Evolutionary conservation across 1,139 yeast species (phyloP).

Genomic region (Nematodospora anomalae): DNA sequence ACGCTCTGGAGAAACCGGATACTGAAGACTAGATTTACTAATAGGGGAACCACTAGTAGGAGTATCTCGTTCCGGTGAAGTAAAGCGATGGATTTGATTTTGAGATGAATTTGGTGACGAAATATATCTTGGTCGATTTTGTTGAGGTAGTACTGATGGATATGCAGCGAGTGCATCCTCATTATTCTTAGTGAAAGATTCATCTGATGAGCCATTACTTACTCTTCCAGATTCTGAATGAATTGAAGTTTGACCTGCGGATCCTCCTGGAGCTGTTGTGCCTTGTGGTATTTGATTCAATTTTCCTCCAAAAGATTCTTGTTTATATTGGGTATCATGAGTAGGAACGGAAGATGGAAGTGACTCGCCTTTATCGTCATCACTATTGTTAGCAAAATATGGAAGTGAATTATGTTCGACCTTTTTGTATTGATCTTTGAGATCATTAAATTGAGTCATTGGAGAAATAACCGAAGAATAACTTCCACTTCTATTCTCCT

Average conservation of each 20-base stretch:
- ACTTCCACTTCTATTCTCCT: constrained; percentile 34
- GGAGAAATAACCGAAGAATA: constrained; percentile 48
- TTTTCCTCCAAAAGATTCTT: constrained; percentile 13
- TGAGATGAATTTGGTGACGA: constrained; percentile 38
- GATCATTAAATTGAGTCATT: constrained; percentile 55
- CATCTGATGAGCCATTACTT: constrained; percentile 13
- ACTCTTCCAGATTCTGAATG: constrained; percentile 31
- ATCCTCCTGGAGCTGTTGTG: constrained; percentile 21
- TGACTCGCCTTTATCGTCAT: constrained; percentile 18
- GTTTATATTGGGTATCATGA: constrained; percentile 15
- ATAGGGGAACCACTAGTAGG: constrained; percentile 10
- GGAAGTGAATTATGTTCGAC: constrained; percentile 8
- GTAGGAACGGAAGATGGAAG: constrained; percentile 26
- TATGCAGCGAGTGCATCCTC: constrained; percentile 10
- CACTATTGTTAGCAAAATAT: constrained; percentile 10
- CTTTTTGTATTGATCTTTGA: constrained; percentile 44
- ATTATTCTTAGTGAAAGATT: constrained; percentile 7
- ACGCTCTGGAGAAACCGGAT: constrained; percentile 17
- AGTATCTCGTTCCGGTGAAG: constrained; percentile 10
- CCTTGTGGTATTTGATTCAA: constrained; percentile 22
- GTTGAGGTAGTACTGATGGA: constrained; percentile 16
- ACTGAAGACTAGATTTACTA: constrained; percentile 8
- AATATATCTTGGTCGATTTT: constrained; percentile 33
- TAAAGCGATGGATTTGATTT: constrained; percentile 24
- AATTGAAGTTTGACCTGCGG: constrained; percentile 18